Evolutionary conservation across 805 yeast genomes (phyloP), one percentile per base, ranked within the genome.

Genomic region (Ogataea ganodermae): DNA sequence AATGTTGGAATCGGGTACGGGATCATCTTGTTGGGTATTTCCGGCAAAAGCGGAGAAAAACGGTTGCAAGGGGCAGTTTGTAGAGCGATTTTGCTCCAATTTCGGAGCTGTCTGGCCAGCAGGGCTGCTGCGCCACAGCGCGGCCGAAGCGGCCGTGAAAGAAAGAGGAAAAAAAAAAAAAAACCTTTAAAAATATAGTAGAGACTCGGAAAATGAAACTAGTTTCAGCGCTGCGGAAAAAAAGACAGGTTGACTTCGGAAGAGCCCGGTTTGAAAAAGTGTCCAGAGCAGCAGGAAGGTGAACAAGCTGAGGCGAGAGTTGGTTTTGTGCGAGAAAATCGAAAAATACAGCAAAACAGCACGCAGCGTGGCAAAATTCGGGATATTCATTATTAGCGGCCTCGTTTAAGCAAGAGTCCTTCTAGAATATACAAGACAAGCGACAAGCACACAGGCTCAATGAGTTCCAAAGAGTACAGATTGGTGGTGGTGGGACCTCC

Each of bases 401-500:
- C 35, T 31, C 14, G 35, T n/a, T 6, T 6, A 6, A 10, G 6
- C 30, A 31, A 31, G 35, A 7, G 6, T 10, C 13, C 16, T 10
- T 12, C 6, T 20, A 4, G 6, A 10, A 33, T 6, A 4, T 17
- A 22, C 26, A 13, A 18, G 22, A 14, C 17, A 10, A 22, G 18
- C 6, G 28, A 35, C 23, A 21, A 3, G 16, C 26, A 33, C 37
- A 33, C 14, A 23, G 12, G 13, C 24, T 33, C 28, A 30, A 40
- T 40, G 43, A 40, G 43, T 36, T 39, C 67, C 14, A 60, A 86
- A 67, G 97, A 91, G 68, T 92, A 84, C 67, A 90, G 95, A 65
- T 71, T 94, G 50, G 99, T 94, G 4, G 97, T 92, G 37, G 97
- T 92, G 47, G 99, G 98, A 47, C 97, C 97, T 32, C 98, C 98